phyloP scores from a whole-genome alignment of 192 early-diverging fungal species.

The Phlyctochytrium arcticum region DNA sequence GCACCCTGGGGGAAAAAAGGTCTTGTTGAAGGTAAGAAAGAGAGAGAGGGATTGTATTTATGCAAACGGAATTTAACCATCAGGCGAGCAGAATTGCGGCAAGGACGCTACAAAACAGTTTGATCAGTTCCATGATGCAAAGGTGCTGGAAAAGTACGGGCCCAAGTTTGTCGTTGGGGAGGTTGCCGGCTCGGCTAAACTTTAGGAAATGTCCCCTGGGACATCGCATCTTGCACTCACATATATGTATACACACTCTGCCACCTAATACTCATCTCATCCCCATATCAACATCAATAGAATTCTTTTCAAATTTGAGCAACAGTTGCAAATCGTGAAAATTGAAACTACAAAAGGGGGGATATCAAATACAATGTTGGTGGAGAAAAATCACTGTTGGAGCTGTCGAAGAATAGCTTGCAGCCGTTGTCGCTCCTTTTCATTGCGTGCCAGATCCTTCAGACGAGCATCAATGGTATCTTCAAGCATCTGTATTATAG shows the following conservation, averaged over 20 bases:
- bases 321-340: no score
- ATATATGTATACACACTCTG: no score
- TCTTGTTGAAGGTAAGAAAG: constrained; percentile 56
- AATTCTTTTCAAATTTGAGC: no score
- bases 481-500: constrained; percentile 26
- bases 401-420: no score
- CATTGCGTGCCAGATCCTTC: not conserved
- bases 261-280: no score
- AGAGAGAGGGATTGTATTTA: constrained; percentile 3
- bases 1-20: constrained; percentile 58
- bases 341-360: no score
- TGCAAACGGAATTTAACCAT: constrained; percentile 51
- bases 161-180: constrained; percentile 51
- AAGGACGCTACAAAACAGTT: constrained; percentile 80
- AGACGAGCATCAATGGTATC: constrained; percentile 14
- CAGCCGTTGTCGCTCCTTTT: not conserved
- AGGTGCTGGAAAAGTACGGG: constrained; percentile 59
- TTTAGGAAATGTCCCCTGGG: no score
- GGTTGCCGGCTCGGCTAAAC: constrained; percentile 36
- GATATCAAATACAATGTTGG: no score
- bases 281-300: no score
- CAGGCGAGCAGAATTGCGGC: constrained; percentile 56
- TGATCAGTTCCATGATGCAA: constrained; percentile 71
- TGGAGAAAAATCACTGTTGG: no score
- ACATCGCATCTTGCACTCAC: no score